Base-by-base conservation (phyloP, 2,329 filamentous ascomycete species). In the Cercospora citrullina region DNA sequence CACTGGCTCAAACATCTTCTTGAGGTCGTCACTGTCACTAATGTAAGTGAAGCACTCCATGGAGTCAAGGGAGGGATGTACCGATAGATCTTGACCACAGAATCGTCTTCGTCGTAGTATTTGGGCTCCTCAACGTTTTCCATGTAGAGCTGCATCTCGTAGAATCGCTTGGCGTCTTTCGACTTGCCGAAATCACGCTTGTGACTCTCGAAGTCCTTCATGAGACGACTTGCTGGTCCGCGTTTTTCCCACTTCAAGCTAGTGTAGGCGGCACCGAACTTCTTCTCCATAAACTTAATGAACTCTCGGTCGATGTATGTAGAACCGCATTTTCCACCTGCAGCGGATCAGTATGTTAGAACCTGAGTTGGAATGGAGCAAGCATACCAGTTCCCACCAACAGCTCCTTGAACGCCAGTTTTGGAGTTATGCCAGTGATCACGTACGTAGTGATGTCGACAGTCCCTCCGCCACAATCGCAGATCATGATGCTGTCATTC, bases 241-340 rank as follows among this genome's bases (percentile, higher is more conserved):
- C 62, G 58, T 36, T 64, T 65, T 4, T 65, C 53, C 63, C 59
- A 64, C 2, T 3, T 31, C 42, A 69, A n/a, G 16, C 53, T 42
- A 4, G 60, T 66, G 48, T 64, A 71, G 7, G 39, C 39, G 5
- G 48, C 5, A 0, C 60, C 61, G 53, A 71, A 71, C 18, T 53
- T 69, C 1, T 36, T 16, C 18, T 59, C 53, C 69, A 71, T 68
- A 58, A 58, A 71, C 16, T 61, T 60, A 23, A 69, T 63, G 69
- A 71, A 69, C 6, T 65, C 53, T 12, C 67, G 65, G 33, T 71
- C 67, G 18, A 71, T 68, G 60, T 66, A 71, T 2, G 69, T 69
- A 1, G 69, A 71, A 1, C 69, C 69, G 51, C 69, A 71, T 14
- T 71, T 69, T 26, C 69, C 69, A 9, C 69, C 60, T 63, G 18